Percentiles rank a stretch among this genome's conserved stretches.
These are phyloP conservation scores for Xerocomus minutiporus DNA, from an alignment of 1,284 basidiomycete species.

Conservation along the genomic window DNA sequence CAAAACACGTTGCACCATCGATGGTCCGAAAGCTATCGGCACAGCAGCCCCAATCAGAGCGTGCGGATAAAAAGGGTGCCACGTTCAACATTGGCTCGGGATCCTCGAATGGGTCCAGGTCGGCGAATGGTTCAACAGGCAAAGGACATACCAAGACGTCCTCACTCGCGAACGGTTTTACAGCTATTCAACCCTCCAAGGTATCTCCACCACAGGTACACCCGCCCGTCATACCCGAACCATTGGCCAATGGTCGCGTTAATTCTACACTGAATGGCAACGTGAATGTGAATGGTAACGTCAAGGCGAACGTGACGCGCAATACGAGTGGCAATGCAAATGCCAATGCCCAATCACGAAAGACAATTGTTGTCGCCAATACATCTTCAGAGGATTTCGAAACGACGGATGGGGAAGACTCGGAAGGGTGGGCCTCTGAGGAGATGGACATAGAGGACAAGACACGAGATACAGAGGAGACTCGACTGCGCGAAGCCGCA, in stretches of 20 bases:
- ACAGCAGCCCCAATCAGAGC: constrained; percentile 14
- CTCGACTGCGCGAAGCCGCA: constrained; percentile 42
- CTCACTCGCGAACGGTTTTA: constrained; percentile 14
- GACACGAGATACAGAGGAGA: constrained; percentile 32
- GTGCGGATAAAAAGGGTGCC: constrained; percentile 28
- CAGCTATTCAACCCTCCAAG: constrained; percentile 12
- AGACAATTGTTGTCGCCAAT: constrained; percentile 34
- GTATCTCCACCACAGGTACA: constrained; percentile 9
- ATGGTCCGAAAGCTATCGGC: constrained; percentile 27
- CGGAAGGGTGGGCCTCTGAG: constrained; percentile 53
- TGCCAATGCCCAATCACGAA: constrained; percentile 22
- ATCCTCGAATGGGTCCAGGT: constrained; percentile 49
- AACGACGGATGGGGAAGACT: constrained; percentile 48
- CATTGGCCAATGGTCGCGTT: constrained; percentile 4
- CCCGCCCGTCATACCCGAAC: constrained; percentile 21
- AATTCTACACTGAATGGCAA: constrained; percentile 17
- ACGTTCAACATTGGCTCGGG: constrained; percentile 56
- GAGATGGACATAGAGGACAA: constrained; percentile 40
- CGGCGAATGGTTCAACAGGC: constrained; percentile 26
- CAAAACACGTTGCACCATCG: constrained; percentile 26
- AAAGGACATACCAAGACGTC: constrained; percentile 8
- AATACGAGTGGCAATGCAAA: constrained; percentile 12
- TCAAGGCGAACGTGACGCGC: constrained; percentile 12
- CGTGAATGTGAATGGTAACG: constrained; percentile 4
- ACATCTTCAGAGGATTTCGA: constrained; percentile 40